Evolutionary conservation across 140 eudicot genomes (phyloP), one percentile per base, ranked within the genome.

Genomic region (Cichorium intybus): DNA sequence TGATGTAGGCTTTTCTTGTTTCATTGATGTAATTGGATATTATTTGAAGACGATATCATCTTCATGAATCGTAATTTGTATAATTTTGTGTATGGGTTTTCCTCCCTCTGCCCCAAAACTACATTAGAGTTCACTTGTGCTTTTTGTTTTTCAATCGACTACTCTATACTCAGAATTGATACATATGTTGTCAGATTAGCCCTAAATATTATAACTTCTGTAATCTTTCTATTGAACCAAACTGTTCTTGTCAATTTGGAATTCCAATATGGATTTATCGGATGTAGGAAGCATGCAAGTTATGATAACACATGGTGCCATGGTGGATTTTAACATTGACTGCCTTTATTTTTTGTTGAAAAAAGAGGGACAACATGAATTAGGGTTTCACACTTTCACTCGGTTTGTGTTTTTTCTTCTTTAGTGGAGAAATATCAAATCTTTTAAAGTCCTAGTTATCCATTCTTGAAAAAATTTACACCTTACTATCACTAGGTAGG

Each of bases 351-450:
- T 34, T 58, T 26, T n/a, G 29, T 22, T 48, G 41, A 33, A 31
- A 31, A 58, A 58, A 29, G 49, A 15, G 49, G 24, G 50, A 61
- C 11, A 24, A 16, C 10, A n/a, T 34, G 55, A 60, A 50, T 49
- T 70, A 35, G 69, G 62, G 39, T 60, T 70, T 58, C 57, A 48
- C 31, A 16, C 16, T 60, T 70, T 58, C 57, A 48, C 31, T 24
- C 16, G 29, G 46, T 34, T 61, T 49, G 15, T 8, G 10, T 17
- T 33, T 16, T 60, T 28, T 68, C 56, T 55, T 55, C 24, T 56
- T 26, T 14, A 9, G 34, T 28, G 27, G 14, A 15, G 26, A 33
- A 31, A 29, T 7, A 10, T 10, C 5, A 53, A 26, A 2, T 23
- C 49, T n/a, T 54, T 55, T 23, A 23, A 15, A 2, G 52, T 23